Evolutionary conservation across 192 early-diverging fungal species (phyloP), one percentile per base, ranked within the genome.

Genomic region (Entomortierella lignicola): DNA sequence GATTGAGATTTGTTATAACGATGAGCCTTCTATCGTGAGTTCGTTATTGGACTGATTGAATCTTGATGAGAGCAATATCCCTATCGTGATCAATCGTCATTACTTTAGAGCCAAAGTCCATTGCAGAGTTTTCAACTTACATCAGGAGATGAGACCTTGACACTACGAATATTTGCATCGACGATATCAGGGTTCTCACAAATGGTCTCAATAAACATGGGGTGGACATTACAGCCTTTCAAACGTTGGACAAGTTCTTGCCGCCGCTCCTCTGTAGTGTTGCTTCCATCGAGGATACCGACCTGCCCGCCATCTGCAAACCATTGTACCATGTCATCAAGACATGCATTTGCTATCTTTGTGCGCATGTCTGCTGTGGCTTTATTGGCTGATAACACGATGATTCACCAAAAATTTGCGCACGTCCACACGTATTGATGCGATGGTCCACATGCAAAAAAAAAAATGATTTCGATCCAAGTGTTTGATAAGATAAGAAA

Each of bases 111-210:
- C 15, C 2, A 47, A 15, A 20, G 44, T 4, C 44, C 2, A 20
- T 11, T 11, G 12, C 2, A 47, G 20, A 4, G 44, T 47, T 47
- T 47, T 20, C 44, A 21, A 69, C 83, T 68, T 82, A 89, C 86
- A 82, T 94, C 93, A 8, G 91, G 91, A 27, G 91, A 92, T 7
- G 87, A 86, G 20, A 92, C 86, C 68, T 94, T 94, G 55, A 94
- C 92, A 51, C 90, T 92, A 60, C 91, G 90, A 55, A 94, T 93
- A 60, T 94, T 94, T 66, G 85, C 85, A 34, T 91, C 85, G 8
- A 94, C 87, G 42, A 94, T 91, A 15, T 80, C 81, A 31, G 75
- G 74, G 56, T 88, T 87, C 48, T 87, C 81, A 55, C 88, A 89
- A 2, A 89, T 87, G 17, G 85, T 84, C 68, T 89, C 88, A 71